Conservation (phyloP, 768 basidiomycete genomes). For the Cystofilobasidium capitatum region DNA sequence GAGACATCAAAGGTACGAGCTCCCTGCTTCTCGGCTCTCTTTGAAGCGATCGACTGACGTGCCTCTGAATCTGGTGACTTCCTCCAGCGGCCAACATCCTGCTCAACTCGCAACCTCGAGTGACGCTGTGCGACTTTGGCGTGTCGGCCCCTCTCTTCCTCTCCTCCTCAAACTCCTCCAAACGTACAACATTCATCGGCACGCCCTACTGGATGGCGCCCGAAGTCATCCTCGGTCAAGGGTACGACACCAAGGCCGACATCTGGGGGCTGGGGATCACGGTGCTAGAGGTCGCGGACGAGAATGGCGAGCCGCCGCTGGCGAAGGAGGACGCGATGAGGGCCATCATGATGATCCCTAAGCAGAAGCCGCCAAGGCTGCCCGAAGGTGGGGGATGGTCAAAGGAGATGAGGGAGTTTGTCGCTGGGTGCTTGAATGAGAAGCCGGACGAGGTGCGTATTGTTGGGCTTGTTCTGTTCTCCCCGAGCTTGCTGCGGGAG, state of each 20-base stretch:
- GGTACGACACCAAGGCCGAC: constrained; percentile 94
- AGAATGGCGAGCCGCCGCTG: constrained; percentile 87
- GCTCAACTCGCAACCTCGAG: constrained; percentile 65
- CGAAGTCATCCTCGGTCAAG: constrained; percentile 79
- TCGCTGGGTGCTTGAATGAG: constrained; percentile 70
- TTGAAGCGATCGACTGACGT: not conserved
- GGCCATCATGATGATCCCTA: constrained; percentile 82
- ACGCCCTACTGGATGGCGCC: constrained; percentile 99
- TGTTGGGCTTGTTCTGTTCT: constrained; percentile 6
- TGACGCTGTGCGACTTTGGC: constrained; percentile 96
- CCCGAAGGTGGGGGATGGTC: constrained; percentile 61
- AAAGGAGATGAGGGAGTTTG: constrained; percentile 79
- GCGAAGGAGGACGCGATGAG: constrained; percentile 62
- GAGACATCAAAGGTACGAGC: constrained; percentile 70
- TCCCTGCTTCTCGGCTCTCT: not conserved
- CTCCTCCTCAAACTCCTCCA: constrained; percentile 61
- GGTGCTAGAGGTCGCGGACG: constrained; percentile 75
- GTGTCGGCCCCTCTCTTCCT: constrained; percentile 78
- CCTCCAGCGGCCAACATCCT: constrained; percentile 76
- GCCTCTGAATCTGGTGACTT: not conserved
- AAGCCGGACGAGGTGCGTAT: constrained; percentile 61
- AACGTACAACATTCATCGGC: constrained; percentile 90
- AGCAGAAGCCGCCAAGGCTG: constrained; percentile 68
- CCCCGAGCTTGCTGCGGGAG: constrained; percentile 3
- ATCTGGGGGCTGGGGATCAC: constrained; percentile 97